A percentile compares a stretch with the other conserved stretches of the same genome.
These are phyloP conservation scores for Cyclostephanos tholiformis DNA, from an alignment of 108 stramenopile genomes.

Conservation along the genomic window DNA sequence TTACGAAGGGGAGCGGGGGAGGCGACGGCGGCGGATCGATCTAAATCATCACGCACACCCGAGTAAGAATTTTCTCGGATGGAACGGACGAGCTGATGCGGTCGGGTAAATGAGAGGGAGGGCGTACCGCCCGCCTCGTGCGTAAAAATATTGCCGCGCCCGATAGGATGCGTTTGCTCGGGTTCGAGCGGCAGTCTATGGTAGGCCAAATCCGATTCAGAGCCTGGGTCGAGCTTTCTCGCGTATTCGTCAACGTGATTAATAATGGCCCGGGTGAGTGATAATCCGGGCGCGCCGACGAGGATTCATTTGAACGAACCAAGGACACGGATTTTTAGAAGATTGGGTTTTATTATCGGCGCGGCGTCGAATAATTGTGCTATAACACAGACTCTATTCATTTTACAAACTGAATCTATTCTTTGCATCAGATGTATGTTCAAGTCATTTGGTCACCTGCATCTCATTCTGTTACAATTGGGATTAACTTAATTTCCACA, in stretches of 20 bases:
- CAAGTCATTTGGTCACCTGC: background rate
- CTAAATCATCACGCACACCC: background rate
- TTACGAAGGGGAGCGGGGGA: conserved; percentile 18
- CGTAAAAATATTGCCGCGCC: background rate
- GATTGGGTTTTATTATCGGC: background rate
- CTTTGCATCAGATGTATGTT: background rate
- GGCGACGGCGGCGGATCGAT: background rate
- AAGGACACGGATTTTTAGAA: background rate
- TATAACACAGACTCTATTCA: background rate
- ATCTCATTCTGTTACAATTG: too few species aligned
- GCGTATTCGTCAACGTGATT: background rate
- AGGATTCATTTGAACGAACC: background rate
- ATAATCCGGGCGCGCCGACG: background rate
- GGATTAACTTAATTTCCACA: too few species aligned
- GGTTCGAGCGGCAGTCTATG: background rate
- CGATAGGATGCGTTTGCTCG: background rate
- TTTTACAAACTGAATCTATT: background rate
- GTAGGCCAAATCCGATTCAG: background rate
- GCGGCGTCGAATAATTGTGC: background rate
- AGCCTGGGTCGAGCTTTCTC: background rate
- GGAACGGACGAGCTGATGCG: background rate
- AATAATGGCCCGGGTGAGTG: background rate
- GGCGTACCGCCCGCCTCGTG: background rate
- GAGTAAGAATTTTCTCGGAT: background rate
- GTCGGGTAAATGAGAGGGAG: background rate